Evolutionary conservation across 257 asterid genomes (phyloP).

Genomic region (Paraleonurus japonicus): DNA sequence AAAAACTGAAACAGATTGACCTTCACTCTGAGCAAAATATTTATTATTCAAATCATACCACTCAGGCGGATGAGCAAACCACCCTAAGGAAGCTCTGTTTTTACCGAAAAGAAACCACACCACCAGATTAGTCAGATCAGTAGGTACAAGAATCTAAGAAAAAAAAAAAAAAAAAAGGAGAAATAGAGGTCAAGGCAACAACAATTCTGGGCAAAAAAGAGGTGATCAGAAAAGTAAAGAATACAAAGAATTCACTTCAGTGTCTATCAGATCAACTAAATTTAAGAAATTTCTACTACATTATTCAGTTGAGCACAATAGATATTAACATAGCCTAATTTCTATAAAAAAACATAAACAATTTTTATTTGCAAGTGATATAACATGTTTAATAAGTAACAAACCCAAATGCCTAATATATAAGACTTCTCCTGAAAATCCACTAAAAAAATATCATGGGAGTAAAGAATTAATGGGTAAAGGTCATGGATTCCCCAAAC

Average conservation of each 20-base stretch:
- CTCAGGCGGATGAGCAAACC: slow-evolving; percentile 94
- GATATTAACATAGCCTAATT: slow-evolving; percentile 12
- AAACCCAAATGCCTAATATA: background rate
- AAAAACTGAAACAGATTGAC: slow-evolving; percentile 79
- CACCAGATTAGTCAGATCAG: slow-evolving; percentile 18
- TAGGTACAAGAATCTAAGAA: background rate
- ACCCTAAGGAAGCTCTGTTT: slow-evolving; percentile 85
- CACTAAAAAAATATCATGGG: background rate
- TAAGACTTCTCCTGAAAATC: background rate
- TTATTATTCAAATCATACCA: slow-evolving; percentile 79
- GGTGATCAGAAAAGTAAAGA: background rate
- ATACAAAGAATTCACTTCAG: background rate
- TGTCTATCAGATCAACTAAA: background rate
- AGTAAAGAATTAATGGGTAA: background rate
- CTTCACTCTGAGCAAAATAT: slow-evolving; percentile 84
- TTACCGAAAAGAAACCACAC: background rate
- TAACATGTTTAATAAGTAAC: background rate
- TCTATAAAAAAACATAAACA: background rate
- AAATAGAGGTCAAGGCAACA: slow-evolving; percentile 1
- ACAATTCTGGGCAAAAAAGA: slow-evolving; percentile 1
- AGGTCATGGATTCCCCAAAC: background rate
- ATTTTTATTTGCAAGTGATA: background rate
- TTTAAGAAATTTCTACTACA: background rate
- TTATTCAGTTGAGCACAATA: slow-evolving; percentile 10
- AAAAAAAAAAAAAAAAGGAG: background rate